A percentile compares a stretch with the other conserved stretches of the same genome.
phyloP scores from a whole-genome alignment of 164 flowering plant species.

The Paratinospora sagittata region DNA sequence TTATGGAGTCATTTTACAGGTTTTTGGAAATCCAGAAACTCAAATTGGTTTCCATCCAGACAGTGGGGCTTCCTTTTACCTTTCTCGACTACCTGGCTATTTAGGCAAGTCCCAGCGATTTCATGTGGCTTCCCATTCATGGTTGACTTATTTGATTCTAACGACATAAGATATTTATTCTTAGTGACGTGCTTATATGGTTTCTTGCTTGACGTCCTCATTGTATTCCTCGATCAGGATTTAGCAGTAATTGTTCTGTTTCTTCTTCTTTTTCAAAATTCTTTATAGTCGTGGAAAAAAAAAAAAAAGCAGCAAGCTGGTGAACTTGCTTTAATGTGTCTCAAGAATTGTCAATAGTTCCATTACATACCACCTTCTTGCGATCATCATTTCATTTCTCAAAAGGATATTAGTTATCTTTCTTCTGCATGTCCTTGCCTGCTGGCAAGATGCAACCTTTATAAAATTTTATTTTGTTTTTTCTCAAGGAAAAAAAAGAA shows the following conservation, averaged over 20 bases:
- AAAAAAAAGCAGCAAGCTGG: background rate
- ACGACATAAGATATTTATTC: background rate
- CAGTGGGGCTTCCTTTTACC: conserved; percentile 85
- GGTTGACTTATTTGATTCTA: background rate
- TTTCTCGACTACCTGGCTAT: conserved; percentile 82
- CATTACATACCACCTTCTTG: background rate
- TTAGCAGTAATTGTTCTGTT: background rate
- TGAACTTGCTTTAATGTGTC: background rate
- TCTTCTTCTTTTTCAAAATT: background rate
- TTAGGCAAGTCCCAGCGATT: conserved; percentile 38
- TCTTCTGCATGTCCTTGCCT: background rate
- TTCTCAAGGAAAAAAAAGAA: too few species aligned
- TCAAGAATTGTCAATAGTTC: background rate
- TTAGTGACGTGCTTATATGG: background rate
- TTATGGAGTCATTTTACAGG: conserved; percentile 34
- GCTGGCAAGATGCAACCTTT: background rate
- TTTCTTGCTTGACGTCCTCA: background rate
- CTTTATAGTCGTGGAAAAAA: background rate
- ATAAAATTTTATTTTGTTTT: too few species aligned
- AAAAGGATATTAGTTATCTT: background rate
- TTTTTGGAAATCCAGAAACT: conserved; percentile 69
- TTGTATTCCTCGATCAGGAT: conserved; percentile 5
- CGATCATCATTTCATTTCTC: too few species aligned
- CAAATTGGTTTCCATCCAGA: conserved; percentile 93
- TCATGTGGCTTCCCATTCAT: background rate